Percentiles rank a stretch among this genome's conserved stretches.
Conservation (phyloP, 2,329 filamentous ascomycete genomes). For the Alternaria gansuensis region DNA sequence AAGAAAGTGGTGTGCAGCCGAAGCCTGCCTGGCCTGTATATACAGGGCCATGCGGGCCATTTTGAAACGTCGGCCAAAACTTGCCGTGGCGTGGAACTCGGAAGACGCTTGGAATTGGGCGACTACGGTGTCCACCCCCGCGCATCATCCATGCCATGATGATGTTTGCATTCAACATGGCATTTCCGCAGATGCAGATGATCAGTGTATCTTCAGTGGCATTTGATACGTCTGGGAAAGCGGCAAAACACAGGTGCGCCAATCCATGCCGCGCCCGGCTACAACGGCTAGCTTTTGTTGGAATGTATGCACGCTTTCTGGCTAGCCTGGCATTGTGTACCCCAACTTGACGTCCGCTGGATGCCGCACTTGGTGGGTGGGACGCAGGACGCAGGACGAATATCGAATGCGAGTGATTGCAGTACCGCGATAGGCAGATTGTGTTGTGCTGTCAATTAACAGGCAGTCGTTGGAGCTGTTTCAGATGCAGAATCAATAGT, state of each 20-base stretch:
- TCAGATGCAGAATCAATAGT: constrained; percentile 2
- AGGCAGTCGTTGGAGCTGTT: not conserved
- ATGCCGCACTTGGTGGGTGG: constrained; percentile 11
- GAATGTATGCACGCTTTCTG: constrained; percentile 4
- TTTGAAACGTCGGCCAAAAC: not conserved
- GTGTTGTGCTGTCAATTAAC: constrained; percentile 2
- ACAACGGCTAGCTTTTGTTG: constrained; percentile 10
- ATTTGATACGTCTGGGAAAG: not conserved
- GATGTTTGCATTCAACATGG: not conserved
- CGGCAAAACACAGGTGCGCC: not conserved
- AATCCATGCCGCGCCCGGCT: not conserved
- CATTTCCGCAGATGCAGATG: not conserved
- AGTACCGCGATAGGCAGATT: constrained; percentile 3
- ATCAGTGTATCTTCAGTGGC: not conserved
- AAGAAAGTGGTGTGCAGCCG: not conserved
- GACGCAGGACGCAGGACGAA: constrained; percentile 23
- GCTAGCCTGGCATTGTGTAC: constrained; percentile 6
- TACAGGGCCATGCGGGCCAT: not conserved
- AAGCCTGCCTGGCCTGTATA: not conserved
- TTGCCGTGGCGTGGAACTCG: not conserved
- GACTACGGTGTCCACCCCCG: not conserved
- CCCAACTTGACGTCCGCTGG: constrained; percentile 3
- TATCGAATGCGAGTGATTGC: constrained; percentile 5
- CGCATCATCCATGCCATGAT: constrained; percentile 18
- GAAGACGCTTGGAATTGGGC: not conserved